Conservation (phyloP, 1,284 basidiomycete genomes). For the Puccinia brachypodii region DNA sequence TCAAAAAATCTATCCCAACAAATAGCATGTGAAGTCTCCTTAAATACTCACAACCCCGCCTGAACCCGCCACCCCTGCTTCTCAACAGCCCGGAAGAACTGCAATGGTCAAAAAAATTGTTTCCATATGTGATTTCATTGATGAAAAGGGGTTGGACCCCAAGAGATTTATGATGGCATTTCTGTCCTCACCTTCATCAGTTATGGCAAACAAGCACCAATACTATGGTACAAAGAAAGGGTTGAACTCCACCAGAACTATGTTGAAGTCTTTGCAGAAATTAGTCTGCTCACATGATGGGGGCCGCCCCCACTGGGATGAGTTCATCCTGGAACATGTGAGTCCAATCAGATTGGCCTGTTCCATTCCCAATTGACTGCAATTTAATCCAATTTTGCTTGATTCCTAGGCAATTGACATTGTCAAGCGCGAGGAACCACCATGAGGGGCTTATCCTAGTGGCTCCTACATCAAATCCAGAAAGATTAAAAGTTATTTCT, state of each 20-base stretch:
- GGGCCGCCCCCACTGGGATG: not conserved
- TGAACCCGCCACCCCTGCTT: too few relatives aligned
- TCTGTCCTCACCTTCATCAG: too few relatives aligned
- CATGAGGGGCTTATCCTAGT: not conserved
- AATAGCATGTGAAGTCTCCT: too few relatives aligned
- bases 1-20: too few relatives aligned
- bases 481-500: not conserved
- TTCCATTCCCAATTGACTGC: not conserved
- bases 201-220: not conserved
- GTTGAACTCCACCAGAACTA: not conserved
- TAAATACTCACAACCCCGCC: too few relatives aligned
- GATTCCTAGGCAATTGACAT: not conserved
- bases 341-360: too few relatives aligned
- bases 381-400: not conserved
- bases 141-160: not conserved
- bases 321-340: not conserved
- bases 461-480: not conserved
- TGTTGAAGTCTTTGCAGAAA: not conserved
- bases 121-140: not conserved
- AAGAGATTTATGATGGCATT: not conserved
- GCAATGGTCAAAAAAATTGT: too few relatives aligned
- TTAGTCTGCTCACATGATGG: not conserved
- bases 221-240: not conserved
- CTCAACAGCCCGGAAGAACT: too few relatives aligned
- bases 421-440: not conserved